These are phyloP conservation scores for Agroathelia rolfsii DNA, from an alignment of 1,284 basidiomycete species.

Conservation along the genomic window DNA sequence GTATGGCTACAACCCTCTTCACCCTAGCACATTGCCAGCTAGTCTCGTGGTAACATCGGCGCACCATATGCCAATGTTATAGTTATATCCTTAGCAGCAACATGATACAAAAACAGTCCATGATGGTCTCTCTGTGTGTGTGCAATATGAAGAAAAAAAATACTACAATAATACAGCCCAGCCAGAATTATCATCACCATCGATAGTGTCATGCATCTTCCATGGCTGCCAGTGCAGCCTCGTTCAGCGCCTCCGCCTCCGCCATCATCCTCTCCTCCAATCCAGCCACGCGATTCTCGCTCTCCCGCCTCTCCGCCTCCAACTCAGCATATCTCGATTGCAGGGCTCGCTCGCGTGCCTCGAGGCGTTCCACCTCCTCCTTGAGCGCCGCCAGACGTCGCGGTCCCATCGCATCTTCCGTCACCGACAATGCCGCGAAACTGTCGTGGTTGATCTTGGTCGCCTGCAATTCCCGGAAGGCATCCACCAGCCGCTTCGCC, in stretches of 20 bases:
- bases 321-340: slow-evolving; percentile 82
- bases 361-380: slow-evolving; percentile 77
- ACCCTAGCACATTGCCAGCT: no score
- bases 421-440: slow-evolving; percentile 61
- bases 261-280: slow-evolving; percentile 71
- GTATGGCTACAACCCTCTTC: no score
- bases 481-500: slow-evolving; percentile 52
- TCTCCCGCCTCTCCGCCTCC: slow-evolving; percentile 60
- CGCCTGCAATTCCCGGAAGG: slow-evolving; percentile 63
- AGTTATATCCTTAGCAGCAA: no score
- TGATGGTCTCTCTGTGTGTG: no score
- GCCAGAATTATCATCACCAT: no score
- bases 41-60: no score
- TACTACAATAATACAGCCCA: no score
- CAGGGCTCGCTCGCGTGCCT: slow-evolving; percentile 64
- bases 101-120: no score
- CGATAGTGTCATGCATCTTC: slow-evolving; percentile 31
- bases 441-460: slow-evolving; percentile 66
- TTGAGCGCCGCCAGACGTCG: slow-evolving; percentile 64
- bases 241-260: slow-evolving; percentile 77
- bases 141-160: no score
- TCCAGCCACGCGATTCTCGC: slow-evolving; percentile 45
- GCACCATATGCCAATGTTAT: no score
- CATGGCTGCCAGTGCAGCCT: slow-evolving; percentile 56
- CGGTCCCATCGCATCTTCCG: slow-evolving; percentile 70